phyloP scores from a whole-genome alignment of 1,139 yeast species.

The Yamadazyma buinensis region DNA sequence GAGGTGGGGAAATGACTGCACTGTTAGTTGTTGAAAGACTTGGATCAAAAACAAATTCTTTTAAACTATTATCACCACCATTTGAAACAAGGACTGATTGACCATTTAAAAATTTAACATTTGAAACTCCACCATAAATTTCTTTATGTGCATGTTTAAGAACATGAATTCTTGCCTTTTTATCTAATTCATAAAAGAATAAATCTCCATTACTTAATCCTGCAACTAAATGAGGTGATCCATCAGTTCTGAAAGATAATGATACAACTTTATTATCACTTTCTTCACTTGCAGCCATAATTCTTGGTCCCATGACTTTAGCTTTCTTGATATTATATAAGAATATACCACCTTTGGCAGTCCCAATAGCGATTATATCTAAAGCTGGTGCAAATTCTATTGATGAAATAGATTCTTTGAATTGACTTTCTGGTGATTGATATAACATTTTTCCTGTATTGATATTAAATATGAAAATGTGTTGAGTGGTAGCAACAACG shows the following conservation, averaged over 20 bases:
- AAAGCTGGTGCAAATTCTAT: constrained; percentile 83
- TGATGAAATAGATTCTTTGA: constrained; percentile 50
- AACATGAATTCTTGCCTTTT: constrained; percentile 69
- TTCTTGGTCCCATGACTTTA: constrained; percentile 46
- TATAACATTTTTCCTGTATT: constrained; percentile 73
- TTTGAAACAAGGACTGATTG: constrained; percentile 90
- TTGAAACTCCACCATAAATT: constrained; percentile 75
- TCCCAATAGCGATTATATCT: constrained; percentile 79
- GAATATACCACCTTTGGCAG: constrained; percentile 61
- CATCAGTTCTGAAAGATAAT: constrained; percentile 89
- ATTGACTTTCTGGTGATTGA: constrained; percentile 49
- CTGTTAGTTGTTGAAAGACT: constrained; percentile 65
- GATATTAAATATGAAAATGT: constrained; percentile 63
- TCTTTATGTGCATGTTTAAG: constrained; percentile 73
- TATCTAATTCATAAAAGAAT: constrained; percentile 77
- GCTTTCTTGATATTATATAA: constrained; percentile 72
- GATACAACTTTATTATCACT: constrained; percentile 53
- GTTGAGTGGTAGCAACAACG: constrained; percentile 68
- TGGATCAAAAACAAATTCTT: constrained; percentile 93
- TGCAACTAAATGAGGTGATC: constrained; percentile 76
- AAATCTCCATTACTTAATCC: constrained; percentile 81
- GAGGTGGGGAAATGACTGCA: constrained; percentile 79
- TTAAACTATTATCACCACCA: constrained; percentile 88
- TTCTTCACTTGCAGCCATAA: constrained; percentile 55
- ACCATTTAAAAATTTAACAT: constrained; percentile 76